These are phyloP conservation scores for Aspergillus proliferans DNA, from an alignment of 2,329 filamentous ascomycete species.

Conservation along the genomic window DNA sequence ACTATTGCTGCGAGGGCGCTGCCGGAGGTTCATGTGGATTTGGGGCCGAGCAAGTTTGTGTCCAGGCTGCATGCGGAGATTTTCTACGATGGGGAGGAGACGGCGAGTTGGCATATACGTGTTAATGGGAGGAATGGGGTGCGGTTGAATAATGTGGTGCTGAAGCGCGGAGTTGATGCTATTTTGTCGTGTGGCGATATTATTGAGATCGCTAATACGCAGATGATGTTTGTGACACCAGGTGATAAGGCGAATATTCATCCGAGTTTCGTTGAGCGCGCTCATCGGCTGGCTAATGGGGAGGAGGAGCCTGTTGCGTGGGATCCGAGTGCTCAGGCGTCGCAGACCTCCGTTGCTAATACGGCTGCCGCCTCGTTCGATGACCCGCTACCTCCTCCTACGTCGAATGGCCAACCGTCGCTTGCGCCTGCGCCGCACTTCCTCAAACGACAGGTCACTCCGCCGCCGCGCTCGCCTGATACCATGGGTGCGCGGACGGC, in stretches of 20 bases:
- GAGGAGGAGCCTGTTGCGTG: conserved; percentile 32
- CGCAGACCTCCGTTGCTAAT: conserved; percentile 7
- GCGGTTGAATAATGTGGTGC: conserved; percentile 66
- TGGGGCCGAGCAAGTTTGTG: conserved; percentile 76
- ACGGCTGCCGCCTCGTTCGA: neutral
- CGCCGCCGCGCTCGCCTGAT: conserved; percentile 35
- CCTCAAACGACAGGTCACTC: conserved; percentile 39
- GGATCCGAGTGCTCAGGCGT: conserved; percentile 21
- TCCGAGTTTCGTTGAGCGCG: conserved; percentile 62
- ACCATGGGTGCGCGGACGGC: conserved; percentile 33
- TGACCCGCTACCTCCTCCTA: conserved; percentile 9
- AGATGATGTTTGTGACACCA: conserved; percentile 99
- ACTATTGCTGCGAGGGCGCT: conserved; percentile 38
- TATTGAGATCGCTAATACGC: conserved; percentile 82
- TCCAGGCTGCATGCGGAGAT: conserved; percentile 72
- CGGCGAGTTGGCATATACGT: conserved; percentile 68
- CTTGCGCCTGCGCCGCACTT: conserved; percentile 40
- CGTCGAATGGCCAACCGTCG: conserved; percentile 25
- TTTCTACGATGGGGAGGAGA: conserved; percentile 61
- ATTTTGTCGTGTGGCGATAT: conserved; percentile 79
- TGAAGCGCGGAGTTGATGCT: conserved; percentile 62
- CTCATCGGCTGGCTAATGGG: conserved; percentile 42
- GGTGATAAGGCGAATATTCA: conserved; percentile 65
- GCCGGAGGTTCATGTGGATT: conserved; percentile 70
- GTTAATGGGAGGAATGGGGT: conserved; percentile 91